phyloP scores from a whole-genome alignment of 148 eudicot species.

The Persicaria maculosa region DNA sequence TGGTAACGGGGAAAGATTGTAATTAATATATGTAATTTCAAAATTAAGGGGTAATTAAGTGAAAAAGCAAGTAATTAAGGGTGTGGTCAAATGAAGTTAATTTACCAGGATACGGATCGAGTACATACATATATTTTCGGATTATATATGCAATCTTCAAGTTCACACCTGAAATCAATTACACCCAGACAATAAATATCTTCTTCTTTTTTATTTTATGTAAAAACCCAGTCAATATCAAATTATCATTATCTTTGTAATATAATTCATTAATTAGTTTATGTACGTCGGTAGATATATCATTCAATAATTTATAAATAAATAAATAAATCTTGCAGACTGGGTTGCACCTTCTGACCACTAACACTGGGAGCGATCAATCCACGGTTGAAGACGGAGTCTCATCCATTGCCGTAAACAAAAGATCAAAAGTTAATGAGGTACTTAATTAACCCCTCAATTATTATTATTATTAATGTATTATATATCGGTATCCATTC shows the following conservation, averaged over 20 bases:
- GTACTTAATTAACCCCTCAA: slow-evolving; percentile 20
- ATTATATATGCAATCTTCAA: not conserved
- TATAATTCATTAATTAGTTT: not conserved
- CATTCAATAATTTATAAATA: not conserved
- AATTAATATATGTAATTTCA: no score
- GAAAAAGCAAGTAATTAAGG: no score
- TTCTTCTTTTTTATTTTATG: no score
- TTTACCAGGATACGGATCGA: no score
- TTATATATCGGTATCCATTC: not conserved
- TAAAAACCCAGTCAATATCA: no score
- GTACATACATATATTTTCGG: not conserved
- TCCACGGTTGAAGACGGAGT: slow-evolving; percentile 60
- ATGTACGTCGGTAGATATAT: not conserved
- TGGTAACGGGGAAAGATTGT: no score
- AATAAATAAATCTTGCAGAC: slow-evolving; percentile 32
- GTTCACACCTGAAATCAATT: not conserved
- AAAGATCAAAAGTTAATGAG: slow-evolving; percentile 39
- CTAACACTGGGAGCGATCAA: slow-evolving; percentile 60
- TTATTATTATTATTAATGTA: no score
- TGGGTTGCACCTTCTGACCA: slow-evolving; percentile 63
- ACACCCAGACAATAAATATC: not conserved
- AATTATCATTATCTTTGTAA: no score
- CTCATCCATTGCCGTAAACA: slow-evolving; percentile 43
- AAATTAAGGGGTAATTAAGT: no score
- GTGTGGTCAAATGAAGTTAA: no score